Evolutionary conservation across 495 filamentous ascomycete species (phyloP).

Genomic region (Talaromyces adpressus): DNA sequence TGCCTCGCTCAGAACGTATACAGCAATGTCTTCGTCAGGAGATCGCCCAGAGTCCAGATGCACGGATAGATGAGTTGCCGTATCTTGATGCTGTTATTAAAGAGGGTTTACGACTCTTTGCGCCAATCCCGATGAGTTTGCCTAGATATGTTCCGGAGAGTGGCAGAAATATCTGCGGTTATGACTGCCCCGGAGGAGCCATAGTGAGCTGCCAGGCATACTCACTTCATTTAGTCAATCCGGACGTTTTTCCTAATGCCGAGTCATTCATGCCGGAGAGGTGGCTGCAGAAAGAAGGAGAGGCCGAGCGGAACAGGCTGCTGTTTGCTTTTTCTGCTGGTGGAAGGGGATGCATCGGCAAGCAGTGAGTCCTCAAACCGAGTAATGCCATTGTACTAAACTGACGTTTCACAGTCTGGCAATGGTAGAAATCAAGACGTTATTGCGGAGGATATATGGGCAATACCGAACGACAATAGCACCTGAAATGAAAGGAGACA

Average conservation of each 20-base stretch:
- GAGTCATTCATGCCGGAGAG: constrained; percentile 54
- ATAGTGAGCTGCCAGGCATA: constrained; percentile 63
- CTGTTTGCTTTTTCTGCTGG: constrained; percentile 41
- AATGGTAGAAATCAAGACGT: constrained; percentile 58
- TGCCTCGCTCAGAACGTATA: constrained; percentile 33
- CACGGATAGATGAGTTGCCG: constrained; percentile 58
- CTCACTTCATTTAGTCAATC: constrained; percentile 55
- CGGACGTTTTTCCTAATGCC: constrained; percentile 46
- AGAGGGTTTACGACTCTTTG: constrained; percentile 63
- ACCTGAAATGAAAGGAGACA: constrained; percentile 38
- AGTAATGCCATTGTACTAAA: not conserved
- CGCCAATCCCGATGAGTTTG: constrained; percentile 61
- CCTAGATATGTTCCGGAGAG: constrained; percentile 52
- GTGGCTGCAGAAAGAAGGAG: constrained; percentile 49
- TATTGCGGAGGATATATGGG: constrained; percentile 52
- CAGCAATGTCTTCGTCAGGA: constrained; percentile 45
- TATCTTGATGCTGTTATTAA: constrained; percentile 59
- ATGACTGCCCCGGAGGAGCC: constrained; percentile 49
- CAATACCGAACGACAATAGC: constrained; percentile 47
- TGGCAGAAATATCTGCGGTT: constrained; percentile 25
- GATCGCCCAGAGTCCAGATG: constrained; percentile 52
- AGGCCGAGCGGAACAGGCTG: constrained; percentile 30
- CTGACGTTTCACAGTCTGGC: constrained; percentile 39
- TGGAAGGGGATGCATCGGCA: constrained; percentile 37
- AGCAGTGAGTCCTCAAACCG: constrained; percentile 25